These are phyloP conservation scores for Brassica carinata DNA, from an alignment of 345 rosid genomes.

Conservation along the genomic window DNA sequence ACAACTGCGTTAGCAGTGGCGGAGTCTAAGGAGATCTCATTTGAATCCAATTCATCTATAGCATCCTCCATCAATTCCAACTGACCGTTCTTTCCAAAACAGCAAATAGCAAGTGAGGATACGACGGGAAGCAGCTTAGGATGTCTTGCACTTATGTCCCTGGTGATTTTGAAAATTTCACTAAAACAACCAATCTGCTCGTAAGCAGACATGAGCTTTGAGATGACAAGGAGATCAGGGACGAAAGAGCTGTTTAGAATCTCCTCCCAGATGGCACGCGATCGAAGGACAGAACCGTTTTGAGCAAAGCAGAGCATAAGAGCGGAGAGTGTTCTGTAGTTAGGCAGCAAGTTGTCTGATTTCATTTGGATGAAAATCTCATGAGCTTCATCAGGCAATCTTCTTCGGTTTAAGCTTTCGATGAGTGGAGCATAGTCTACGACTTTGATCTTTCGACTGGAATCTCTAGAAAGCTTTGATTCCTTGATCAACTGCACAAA, in stretches of 20 bases:
- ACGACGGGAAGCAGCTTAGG: constrained; percentile 38
- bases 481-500: neutral
- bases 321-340: constrained; percentile 47
- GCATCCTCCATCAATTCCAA: constrained; percentile 64
- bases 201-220: constrained; percentile 55
- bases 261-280: constrained; percentile 56
- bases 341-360: constrained; percentile 42
- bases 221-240: constrained; percentile 47
- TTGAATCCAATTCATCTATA: constrained; percentile 49
- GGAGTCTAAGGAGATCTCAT: constrained; percentile 50
- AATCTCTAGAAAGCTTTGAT: neutral
- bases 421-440: constrained; percentile 51
- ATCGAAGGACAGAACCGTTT: constrained; percentile 48
- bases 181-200: constrained; percentile 45
- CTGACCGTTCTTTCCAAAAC: constrained; percentile 65
- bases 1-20: constrained; percentile 55
- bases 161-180: constrained; percentile 46
- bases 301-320: constrained; percentile 56
- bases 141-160: constrained; percentile 47
- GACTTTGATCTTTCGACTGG: constrained; percentile 25
- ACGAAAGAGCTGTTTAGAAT: constrained; percentile 47
- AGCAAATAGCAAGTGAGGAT: constrained; percentile 55
- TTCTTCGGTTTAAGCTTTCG: constrained; percentile 35
- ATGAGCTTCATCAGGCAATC: constrained; percentile 45
- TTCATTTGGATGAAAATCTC: constrained; percentile 50